Conservation (phyloP, 1,284 basidiomycete species). For the Porogramme epimiltina region DNA sequence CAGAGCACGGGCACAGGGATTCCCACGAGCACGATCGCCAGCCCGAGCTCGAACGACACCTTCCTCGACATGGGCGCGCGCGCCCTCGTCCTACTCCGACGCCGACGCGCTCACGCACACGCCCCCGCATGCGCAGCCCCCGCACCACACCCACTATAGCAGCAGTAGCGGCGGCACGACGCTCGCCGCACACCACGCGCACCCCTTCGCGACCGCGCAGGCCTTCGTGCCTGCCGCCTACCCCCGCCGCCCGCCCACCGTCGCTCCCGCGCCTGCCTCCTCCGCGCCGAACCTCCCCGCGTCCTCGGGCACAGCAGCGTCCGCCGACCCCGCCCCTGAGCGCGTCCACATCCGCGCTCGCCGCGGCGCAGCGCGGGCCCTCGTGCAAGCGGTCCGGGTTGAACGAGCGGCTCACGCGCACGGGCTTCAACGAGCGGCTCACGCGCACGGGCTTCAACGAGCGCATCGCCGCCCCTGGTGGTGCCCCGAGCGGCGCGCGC, state of each 20-base stretch:
- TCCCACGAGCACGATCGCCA: neutral
- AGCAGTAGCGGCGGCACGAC: neutral
- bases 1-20: neutral
- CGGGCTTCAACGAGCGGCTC: no score
- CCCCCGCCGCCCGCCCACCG: constrained; percentile 9
- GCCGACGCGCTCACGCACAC: neutral
- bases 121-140: neutral
- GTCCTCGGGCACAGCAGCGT: no score
- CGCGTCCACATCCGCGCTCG: constrained; percentile 6
- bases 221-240: constrained; percentile 1
- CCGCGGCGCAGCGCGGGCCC: constrained; percentile 6
- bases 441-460: no score
- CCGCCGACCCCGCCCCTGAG: neutral
- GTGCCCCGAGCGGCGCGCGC: neutral
- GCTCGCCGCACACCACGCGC: constrained; percentile 11
- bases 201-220: constrained; percentile 19
- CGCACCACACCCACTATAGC: neutral
- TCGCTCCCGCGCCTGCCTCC: neutral
- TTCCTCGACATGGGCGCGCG: constrained; percentile 11
- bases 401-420: no score
- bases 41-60: constrained; percentile 1
- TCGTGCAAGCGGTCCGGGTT: constrained; percentile 2
- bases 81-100: neutral
- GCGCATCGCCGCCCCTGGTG: no score
- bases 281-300: neutral